phyloP scores from a whole-genome alignment of 169 alveolate genomes.

The Perkinsus chesapeaki region DNA sequence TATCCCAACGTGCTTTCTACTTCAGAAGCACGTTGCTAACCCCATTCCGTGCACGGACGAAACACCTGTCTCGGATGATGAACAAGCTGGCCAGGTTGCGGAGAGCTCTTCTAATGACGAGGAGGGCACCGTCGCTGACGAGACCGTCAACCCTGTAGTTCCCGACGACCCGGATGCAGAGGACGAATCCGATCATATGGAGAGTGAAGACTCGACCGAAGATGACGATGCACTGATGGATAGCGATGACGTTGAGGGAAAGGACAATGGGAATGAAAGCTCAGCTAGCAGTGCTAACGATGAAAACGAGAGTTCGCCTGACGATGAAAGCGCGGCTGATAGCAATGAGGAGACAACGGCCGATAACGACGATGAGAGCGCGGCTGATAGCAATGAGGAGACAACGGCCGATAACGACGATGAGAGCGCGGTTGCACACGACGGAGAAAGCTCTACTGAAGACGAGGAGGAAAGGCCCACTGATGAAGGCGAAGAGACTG shows the following conservation, averaged over 20 bases:
- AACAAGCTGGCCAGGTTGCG: not conserved
- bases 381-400: not conserved
- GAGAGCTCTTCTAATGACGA: not conserved
- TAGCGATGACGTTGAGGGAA: not conserved
- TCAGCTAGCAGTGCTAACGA: no score
- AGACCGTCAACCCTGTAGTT: not conserved
- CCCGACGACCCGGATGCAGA: not conserved
- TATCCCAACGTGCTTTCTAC: not conserved
- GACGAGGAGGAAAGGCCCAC: no score
- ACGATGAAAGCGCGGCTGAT: not conserved
- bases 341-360: not conserved
- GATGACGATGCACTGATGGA: not conserved
- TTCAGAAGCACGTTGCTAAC: no score
- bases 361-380: not conserved
- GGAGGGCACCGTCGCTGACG: not conserved
- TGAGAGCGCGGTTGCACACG: not conserved
- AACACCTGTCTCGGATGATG: not conserved
- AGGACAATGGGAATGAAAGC: no score
- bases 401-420: not conserved
- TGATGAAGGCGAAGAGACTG: no score
- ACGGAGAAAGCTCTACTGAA: not conserved
- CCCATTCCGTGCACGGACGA: no score
- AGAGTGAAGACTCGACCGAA: not conserved
- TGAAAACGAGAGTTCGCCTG: not conserved
- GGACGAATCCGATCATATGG: not conserved